These are phyloP conservation scores for Nicotiana attenuata DNA, from an alignment of 257 asterid genomes.

Conservation along the genomic window DNA sequence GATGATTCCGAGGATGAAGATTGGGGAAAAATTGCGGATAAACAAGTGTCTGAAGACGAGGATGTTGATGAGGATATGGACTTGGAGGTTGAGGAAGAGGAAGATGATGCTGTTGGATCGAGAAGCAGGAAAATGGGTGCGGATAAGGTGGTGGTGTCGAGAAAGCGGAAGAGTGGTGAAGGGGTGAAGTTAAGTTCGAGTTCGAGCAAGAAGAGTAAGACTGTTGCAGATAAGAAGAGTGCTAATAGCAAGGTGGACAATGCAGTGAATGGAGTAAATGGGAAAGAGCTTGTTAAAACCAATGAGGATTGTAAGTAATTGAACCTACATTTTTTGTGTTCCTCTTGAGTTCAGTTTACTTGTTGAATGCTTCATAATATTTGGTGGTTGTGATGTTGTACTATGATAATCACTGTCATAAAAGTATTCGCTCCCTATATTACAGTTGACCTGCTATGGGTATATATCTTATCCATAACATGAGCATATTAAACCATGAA, in stretches of 20 bases:
- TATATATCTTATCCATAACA: not conserved
- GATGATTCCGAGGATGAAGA: constrained; percentile 74
- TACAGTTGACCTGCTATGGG: not conserved
- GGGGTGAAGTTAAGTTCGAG: constrained; percentile 25
- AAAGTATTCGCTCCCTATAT: not conserved
- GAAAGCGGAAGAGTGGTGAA: constrained; percentile 42
- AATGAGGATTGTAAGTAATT: constrained; percentile 47
- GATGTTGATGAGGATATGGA: constrained; percentile 46
- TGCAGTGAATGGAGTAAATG: constrained; percentile 24
- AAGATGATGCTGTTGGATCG: not conserved
- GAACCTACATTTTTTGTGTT: not conserved
- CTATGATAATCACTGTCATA: not conserved
- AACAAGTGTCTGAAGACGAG: constrained; percentile 44
- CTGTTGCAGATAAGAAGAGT: constrained; percentile 24
- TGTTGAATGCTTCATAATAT: not conserved
- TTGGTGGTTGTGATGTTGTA: not conserved
- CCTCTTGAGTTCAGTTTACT: not conserved
- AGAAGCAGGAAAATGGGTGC: constrained; percentile 15
- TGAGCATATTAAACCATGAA: not conserved
- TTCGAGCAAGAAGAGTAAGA: constrained; percentile 50
- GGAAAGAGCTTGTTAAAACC: constrained; percentile 22
- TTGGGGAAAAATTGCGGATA: constrained; percentile 50
- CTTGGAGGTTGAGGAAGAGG: constrained; percentile 52
- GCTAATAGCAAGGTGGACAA: constrained; percentile 23
- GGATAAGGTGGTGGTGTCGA: constrained; percentile 22